A percentile compares a stretch with the other conserved stretches of the same genome.
Evolutionary conservation across 805 yeast genomes (phyloP).

Genomic region (Lipomyces kockii): DNA sequence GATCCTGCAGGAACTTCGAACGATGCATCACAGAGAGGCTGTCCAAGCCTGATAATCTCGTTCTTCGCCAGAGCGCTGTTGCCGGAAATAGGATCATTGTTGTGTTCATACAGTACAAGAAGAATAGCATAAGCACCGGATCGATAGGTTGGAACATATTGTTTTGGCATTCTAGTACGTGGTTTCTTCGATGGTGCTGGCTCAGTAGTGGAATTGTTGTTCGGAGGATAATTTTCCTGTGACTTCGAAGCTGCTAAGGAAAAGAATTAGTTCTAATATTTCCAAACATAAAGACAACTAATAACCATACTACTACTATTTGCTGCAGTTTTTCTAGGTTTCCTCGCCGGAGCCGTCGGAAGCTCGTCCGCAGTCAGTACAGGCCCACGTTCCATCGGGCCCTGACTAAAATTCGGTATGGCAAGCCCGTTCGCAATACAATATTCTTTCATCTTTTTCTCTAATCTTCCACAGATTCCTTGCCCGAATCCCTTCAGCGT

Average conservation of each 20-base stretch:
- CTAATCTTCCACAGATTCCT: conserved; percentile 60
- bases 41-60: conserved; percentile 59
- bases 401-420: conserved; percentile 48
- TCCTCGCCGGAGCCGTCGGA: conserved; percentile 2
- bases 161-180: conserved; percentile 41
- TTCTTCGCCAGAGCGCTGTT: conserved; percentile 66
- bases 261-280: not conserved
- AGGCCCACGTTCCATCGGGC: not conserved
- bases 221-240: conserved; percentile 1
- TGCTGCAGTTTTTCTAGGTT: not conserved
- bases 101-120: conserved; percentile 55
- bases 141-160: conserved; percentile 71
- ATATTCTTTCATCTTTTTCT: conserved; percentile 54
- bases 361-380: not conserved
- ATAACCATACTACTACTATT: not conserved
- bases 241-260: not conserved
- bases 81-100: conserved; percentile 32
- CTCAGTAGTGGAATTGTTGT: not conserved
- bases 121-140: conserved; percentile 88
- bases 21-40: conserved; percentile 38
- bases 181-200: not conserved
- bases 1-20: conserved; percentile 27
- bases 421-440: conserved; percentile 59
- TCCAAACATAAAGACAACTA: not conserved
- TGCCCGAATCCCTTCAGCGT: conserved; percentile 74